Percentiles rank a stretch among this genome's conserved stretches.
Evolutionary conservation across 495 filamentous ascomycete species (phyloP).

Genomic region (Penicillium angulare): DNA sequence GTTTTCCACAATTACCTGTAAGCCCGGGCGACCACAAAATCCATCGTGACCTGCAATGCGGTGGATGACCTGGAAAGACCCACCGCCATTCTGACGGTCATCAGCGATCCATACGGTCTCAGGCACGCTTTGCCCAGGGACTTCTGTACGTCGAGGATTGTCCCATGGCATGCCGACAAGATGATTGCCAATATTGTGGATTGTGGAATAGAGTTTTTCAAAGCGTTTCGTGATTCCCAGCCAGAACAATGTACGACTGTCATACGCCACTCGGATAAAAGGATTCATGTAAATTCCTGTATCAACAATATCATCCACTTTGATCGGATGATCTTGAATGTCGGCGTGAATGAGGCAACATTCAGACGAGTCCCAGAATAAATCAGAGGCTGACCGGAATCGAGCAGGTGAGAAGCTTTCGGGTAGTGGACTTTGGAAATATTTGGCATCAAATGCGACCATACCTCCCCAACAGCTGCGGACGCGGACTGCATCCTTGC

Average conservation of each 20-base stretch:
- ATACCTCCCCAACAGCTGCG: conserved; percentile 82
- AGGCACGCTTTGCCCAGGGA: conserved; percentile 50
- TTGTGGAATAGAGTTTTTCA: conserved; percentile 56
- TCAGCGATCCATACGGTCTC: conserved; percentile 54
- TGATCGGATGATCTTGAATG: conserved; percentile 46
- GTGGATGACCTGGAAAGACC: conserved; percentile 41
- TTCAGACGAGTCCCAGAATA: conserved; percentile 75
- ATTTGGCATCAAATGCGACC: conserved; percentile 71
- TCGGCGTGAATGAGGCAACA: conserved; percentile 78
- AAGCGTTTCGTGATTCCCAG: conserved; percentile 54
- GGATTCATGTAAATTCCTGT: conserved; percentile 70
- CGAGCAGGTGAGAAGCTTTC: conserved; percentile 45
- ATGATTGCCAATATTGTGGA: conserved; percentile 54
- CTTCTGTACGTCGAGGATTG: conserved; percentile 57
- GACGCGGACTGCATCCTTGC: conserved; percentile 68
- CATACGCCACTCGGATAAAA: conserved; percentile 68
- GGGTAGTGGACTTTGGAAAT: conserved; percentile 44
- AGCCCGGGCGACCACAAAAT: conserved; percentile 55
- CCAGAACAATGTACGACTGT: conserved; percentile 51
- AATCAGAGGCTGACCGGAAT: conserved; percentile 63
- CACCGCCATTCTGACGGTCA: conserved; percentile 24
- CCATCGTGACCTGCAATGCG: conserved; percentile 50
- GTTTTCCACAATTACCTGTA: conserved; percentile 56
- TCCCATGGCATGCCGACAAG: conserved; percentile 53
- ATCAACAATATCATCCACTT: conserved; percentile 40